Conservation (phyloP, 169 alveolate genomes). For the Cryptosporidium felis region DNA sequence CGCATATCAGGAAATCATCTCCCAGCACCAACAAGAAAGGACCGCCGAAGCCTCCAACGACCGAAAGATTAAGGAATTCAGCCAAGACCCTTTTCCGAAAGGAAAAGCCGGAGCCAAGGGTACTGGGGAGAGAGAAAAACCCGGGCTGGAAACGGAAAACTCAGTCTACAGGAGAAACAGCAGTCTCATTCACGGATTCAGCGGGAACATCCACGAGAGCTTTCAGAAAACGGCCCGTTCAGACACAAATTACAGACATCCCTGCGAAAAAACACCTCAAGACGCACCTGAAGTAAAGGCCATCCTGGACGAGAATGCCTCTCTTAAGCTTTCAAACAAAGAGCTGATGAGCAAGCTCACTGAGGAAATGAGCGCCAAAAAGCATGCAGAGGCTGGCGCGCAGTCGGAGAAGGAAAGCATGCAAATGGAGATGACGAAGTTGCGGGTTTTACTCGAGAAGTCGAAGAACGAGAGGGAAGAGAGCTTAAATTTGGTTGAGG, state of each 20-base stretch:
- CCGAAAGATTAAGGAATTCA: not conserved
- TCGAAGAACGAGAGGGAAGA: not conserved
- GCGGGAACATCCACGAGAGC: not conserved
- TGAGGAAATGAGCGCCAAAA: conserved; percentile 1
- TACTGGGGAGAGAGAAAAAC: not conserved
- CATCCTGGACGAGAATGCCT: not conserved
- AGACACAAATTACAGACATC: not conserved
- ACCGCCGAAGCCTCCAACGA: not conserved
- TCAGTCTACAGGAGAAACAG: not conserved
- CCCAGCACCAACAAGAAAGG: conserved; percentile 8
- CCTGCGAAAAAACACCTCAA: not conserved
- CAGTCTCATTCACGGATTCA: not conserved
- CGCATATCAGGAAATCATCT: conserved; percentile 50
- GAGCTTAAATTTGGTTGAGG: not conserved
- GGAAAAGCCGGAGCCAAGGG: too few relatives aligned
- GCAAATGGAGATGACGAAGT: not conserved
- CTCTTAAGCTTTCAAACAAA: not conserved
- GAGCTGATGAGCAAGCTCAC: not conserved
- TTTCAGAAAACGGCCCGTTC: not conserved
- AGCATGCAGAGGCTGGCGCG: too few relatives aligned
- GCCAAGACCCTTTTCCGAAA: not conserved
- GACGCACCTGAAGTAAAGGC: not conserved
- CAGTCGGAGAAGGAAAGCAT: not conserved
- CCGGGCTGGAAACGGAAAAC: not conserved
- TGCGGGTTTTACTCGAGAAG: conserved; percentile 1